phyloP scores from a whole-genome alignment of 805 yeast genomes.

The Candida bentonensis region DNA sequence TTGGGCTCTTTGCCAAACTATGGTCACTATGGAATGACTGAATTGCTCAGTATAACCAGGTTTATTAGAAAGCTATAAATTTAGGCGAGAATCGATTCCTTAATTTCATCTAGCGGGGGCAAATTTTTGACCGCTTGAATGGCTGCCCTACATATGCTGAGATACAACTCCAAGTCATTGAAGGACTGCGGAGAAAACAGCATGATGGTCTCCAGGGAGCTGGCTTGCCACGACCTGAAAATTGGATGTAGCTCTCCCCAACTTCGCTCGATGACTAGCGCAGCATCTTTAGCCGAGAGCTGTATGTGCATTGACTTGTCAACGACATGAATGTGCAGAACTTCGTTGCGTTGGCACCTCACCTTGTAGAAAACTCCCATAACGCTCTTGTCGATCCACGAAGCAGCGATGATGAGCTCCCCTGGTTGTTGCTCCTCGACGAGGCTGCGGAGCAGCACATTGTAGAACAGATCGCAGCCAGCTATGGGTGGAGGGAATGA shows the following conservation, averaged over 20 bases:
- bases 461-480: slow-evolving; percentile 2
- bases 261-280: neutral
- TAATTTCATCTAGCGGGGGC: too few relatives aligned
- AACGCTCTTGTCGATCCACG: neutral
- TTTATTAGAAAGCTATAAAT: too few relatives aligned
- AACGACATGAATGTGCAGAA: neutral
- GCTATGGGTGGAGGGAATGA: slow-evolving; percentile 2
- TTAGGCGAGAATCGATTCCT: too few relatives aligned
- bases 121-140: neutral
- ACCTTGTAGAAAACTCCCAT: neutral
- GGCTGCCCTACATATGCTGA: neutral
- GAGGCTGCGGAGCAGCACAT: slow-evolving; percentile 3
- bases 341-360: neutral
- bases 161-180: neutral
- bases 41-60: too few relatives aligned
- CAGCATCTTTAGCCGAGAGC: slow-evolving; percentile 1
- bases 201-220: neutral
- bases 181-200: neutral
- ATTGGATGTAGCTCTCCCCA: neutral
- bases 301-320: slow-evolving; percentile 2
- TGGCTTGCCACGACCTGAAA: neutral
- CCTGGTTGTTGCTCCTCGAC: neutral
- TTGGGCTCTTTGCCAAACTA: too few relatives aligned
- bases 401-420: neutral
- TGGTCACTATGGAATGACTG: too few relatives aligned